A percentile compares a stretch with the other conserved stretches of the same genome.
These are phyloP conservation scores for Aspergillus avenaceus DNA, from an alignment of 495 filamentous ascomycete genomes.

Conservation along the genomic window DNA sequence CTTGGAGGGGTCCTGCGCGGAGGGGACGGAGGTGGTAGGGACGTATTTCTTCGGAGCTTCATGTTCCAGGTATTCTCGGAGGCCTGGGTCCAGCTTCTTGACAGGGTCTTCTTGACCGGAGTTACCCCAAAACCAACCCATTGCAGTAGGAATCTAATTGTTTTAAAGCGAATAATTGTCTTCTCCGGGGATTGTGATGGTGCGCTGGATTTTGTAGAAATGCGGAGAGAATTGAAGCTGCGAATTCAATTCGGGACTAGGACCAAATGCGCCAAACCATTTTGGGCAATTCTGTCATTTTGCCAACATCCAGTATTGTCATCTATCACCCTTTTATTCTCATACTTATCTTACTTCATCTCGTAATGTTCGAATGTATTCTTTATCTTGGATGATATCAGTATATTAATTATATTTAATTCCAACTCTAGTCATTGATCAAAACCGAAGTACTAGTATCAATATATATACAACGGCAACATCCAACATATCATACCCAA, in stretches of 20 bases:
- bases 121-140: conserved; percentile 69
- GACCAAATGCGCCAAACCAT: conserved; percentile 11
- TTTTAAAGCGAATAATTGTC: not conserved
- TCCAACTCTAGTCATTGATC: too few relatives aligned
- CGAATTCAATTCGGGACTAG: not conserved
- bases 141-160: conserved; percentile 3
- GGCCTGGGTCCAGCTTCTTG: conserved; percentile 74
- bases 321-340: too few relatives aligned
- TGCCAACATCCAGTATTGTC: not conserved
- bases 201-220: too few relatives aligned
- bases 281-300: too few relatives aligned
- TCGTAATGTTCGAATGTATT: too few relatives aligned
- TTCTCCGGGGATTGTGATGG: not conserved
- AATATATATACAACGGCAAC: too few relatives aligned
- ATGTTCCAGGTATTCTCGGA: conserved; percentile 79
- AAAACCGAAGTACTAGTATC: too few relatives aligned
- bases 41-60: conserved; percentile 76
- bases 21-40: conserved; percentile 30
- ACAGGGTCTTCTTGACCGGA: conserved; percentile 62
- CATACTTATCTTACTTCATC: too few relatives aligned
- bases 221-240: conserved; percentile 23
- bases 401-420: too few relatives aligned
- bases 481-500: too few relatives aligned
- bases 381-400: too few relatives aligned
- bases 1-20: conserved; percentile 14